Percentiles rank a stretch among this genome's conserved stretches.
Conservation (phyloP, 352 stramenopile species). For the Blastocystis hominis region DNA sequence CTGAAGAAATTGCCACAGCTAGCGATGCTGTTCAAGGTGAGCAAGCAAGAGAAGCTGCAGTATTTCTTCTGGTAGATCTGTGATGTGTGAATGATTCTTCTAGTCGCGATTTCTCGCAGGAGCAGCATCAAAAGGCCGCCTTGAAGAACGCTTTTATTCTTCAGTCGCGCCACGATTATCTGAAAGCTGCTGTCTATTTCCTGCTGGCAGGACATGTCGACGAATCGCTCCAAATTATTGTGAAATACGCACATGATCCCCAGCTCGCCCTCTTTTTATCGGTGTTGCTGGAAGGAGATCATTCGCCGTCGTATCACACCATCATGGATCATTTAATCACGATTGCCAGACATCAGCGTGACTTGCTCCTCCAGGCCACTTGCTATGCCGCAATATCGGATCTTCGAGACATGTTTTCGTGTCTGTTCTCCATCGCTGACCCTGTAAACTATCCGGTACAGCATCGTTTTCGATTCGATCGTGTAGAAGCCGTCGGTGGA, state of each 20-base stretch:
- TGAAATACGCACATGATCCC: conserved; percentile 43
- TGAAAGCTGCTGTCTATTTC: conserved; percentile 35
- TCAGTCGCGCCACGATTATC: conserved; percentile 23
- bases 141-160: conserved; percentile 52
- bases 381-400: not conserved
- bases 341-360: not conserved
- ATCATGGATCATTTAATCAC: not conserved
- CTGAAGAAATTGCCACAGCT: not conserved
- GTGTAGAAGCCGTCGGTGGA: not conserved
- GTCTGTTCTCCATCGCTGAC: not conserved
- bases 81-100: not conserved
- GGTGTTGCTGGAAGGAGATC: not conserved
- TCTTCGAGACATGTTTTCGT: not conserved
- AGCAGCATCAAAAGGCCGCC: not conserved
- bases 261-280: conserved; percentile 27
- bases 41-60: not conserved
- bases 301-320: not conserved
- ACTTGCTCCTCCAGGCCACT: not conserved
- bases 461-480: not conserved
- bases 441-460: not conserved
- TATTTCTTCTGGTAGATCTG: not conserved
- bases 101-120: conserved; percentile 45
- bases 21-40: conserved; percentile 28
- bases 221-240: not conserved
- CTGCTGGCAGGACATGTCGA: not conserved